phyloP scores from a whole-genome alignment of 495 filamentous ascomycete genomes.

The Penicillium lividum region DNA sequence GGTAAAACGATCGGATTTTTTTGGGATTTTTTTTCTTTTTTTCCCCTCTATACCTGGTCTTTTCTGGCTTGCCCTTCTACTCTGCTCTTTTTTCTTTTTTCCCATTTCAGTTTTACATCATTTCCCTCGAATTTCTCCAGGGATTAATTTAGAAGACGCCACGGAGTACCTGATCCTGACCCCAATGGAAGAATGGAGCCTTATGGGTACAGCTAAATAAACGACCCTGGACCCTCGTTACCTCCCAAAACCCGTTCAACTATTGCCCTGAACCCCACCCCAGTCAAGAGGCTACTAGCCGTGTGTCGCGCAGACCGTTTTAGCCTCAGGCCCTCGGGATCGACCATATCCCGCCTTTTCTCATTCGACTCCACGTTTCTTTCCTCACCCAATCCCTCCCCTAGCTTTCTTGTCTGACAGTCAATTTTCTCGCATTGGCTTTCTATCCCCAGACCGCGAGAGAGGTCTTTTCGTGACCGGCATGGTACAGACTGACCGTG shows the following conservation, averaged over 20 bases:
- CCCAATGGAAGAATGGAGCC: conserved; percentile 26
- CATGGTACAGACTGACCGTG: conserved; percentile 51
- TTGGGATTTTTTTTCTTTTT: background rate
- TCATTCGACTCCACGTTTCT: conserved; percentile 20
- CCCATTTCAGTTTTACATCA: background rate
- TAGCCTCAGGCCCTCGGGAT: conserved; percentile 26
- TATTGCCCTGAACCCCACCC: conserved; percentile 34
- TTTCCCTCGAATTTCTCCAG: background rate
- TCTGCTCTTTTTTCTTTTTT: background rate
- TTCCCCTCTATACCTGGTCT: background rate
- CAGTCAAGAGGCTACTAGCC: conserved; percentile 27
- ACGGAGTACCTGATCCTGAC: conserved; percentile 5
- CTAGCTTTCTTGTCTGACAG: conserved; percentile 10
- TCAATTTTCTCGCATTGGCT: conserved; percentile 10
- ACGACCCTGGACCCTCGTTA: conserved; percentile 49
- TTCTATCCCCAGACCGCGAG: conserved; percentile 24
- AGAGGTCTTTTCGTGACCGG: conserved; percentile 44
- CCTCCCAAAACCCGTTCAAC: conserved; percentile 21
- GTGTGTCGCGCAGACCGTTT: conserved; percentile 23
- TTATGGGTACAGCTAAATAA: conserved; percentile 48
- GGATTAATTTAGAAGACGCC: conserved; percentile 8
- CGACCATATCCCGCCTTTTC: conserved; percentile 11
- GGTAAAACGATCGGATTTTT: background rate
- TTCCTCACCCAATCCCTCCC: conserved; percentile 18
- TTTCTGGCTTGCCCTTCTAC: background rate